A percentile compares a stretch with the other conserved stretches of the same genome.
Evolutionary conservation across 768 basidiomycete genomes (phyloP).

Genomic region (Sarcomyxa edulis): DNA sequence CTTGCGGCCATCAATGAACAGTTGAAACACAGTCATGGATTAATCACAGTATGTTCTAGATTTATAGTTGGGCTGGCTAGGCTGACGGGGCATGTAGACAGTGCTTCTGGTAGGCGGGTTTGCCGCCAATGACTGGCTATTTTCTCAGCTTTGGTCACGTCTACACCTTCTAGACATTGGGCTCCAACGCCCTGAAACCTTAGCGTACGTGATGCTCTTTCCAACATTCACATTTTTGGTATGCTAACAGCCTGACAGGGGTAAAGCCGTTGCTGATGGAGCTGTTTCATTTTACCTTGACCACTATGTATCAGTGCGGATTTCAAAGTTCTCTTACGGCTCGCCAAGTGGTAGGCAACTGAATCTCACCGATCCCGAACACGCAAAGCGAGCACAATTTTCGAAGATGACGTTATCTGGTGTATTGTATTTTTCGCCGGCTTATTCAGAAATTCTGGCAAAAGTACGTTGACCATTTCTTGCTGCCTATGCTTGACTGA

Average conservation of each 20-base stretch:
- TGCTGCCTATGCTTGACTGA: too few species aligned
- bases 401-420: background rate
- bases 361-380: background rate
- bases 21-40: slow-evolving; percentile 16
- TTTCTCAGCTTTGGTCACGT: slow-evolving; percentile 28
- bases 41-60: slow-evolving; percentile 27
- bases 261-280: slow-evolving; percentile 14
- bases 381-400: background rate
- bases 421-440: background rate
- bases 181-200: slow-evolving; percentile 37
- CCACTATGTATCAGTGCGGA: slow-evolving; percentile 8
- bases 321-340: slow-evolving; percentile 9
- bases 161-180: slow-evolving; percentile 27
- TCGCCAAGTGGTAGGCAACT: background rate
- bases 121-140: slow-evolving; percentile 45
- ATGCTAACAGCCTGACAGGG: too few species aligned
- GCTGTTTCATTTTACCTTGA: slow-evolving; percentile 14
- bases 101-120: slow-evolving; percentile 51
- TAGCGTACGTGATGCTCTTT: slow-evolving; percentile 37
- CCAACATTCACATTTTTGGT: too few species aligned
- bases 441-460: background rate
- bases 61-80: too few species aligned
- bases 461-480: slow-evolving; percentile 1
- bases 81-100: slow-evolving; percentile 20
- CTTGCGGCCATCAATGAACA: slow-evolving; percentile 24